These are phyloP conservation scores for Colletotrichum abscissum DNA, from an alignment of 2,329 filamentous ascomycete species.

Conservation along the genomic window DNA sequence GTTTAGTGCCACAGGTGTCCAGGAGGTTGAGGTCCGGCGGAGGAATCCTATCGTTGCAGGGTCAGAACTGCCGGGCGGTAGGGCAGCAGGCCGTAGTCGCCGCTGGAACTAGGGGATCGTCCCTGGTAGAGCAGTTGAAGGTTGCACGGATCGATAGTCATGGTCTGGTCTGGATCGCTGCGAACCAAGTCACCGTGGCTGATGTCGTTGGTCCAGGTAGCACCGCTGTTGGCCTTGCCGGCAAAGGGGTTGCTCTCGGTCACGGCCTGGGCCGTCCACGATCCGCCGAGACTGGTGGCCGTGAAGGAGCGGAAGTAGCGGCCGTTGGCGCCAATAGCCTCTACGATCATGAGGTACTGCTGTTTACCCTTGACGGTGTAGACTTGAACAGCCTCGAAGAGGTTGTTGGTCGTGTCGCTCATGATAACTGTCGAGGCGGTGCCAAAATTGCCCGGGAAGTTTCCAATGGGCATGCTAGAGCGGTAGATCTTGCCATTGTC, in stretches of 20 bases:
- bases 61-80: conserved; percentile 68
- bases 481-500: conserved; percentile 77
- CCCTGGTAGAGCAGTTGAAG: conserved; percentile 75
- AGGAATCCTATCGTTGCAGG: background rate
- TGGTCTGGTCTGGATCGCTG: conserved; percentile 68
- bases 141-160: conserved; percentile 72
- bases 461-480: conserved; percentile 69
- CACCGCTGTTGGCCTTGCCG: conserved; percentile 74
- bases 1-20: accelerated
- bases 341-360: conserved; percentile 76
- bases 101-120: conserved; percentile 51
- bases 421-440: conserved; percentile 59
- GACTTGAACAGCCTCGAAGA: conserved; percentile 76
- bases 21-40: no score
- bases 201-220: conserved; percentile 75
- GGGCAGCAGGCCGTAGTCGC: conserved; percentile 63
- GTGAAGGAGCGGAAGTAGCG: conserved; percentile 77
- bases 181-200: conserved; percentile 73
- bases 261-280: conserved; percentile 68
- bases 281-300: conserved; percentile 64
- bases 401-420: conserved; percentile 63
- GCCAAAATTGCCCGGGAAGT: conserved; percentile 72
- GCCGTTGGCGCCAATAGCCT: conserved; percentile 66
- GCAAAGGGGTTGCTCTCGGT: conserved; percentile 71
- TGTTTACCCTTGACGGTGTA: conserved; percentile 67